Evolutionary conservation across 495 filamentous ascomycete genomes (phyloP).

Genomic region (Ascodesmis nigricans): DNA sequence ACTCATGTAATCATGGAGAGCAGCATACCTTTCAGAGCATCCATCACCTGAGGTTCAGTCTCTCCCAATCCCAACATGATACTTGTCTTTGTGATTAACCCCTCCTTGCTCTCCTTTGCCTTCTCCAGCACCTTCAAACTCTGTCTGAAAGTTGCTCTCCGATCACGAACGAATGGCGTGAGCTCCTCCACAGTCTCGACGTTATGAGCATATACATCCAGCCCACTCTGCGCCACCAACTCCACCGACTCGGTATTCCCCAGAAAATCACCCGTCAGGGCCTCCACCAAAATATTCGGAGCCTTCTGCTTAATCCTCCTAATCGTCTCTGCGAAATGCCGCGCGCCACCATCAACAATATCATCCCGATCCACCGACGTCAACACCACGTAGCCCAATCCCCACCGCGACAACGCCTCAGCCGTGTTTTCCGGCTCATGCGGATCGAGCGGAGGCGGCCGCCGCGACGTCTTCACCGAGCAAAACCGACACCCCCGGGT

Average conservation of each 20-base stretch:
- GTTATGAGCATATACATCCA: slow-evolving; percentile 95
- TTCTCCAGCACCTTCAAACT: slow-evolving; percentile 57
- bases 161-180: slow-evolving; percentile 74
- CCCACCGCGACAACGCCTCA: slow-evolving; percentile 81
- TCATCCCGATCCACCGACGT: slow-evolving; percentile 90
- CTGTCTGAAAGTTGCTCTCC: slow-evolving; percentile 73
- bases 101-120: slow-evolving; percentile 51
- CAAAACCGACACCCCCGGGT: slow-evolving; percentile 95
- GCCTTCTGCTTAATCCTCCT: slow-evolving; percentile 80
- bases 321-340: slow-evolving; percentile 87
- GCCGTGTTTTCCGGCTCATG: slow-evolving; percentile 95
- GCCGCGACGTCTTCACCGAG: slow-evolving; percentile 68
- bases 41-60: slow-evolving; percentile 69
- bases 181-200: slow-evolving; percentile 84
- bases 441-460: slow-evolving; percentile 64
- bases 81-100: slow-evolving; percentile 86
- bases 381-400: slow-evolving; percentile 83
- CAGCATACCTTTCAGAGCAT: slow-evolving; percentile 41
- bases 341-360: slow-evolving; percentile 64
- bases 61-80: slow-evolving; percentile 93
- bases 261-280: slow-evolving; percentile 71
- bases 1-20: background rate
- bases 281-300: slow-evolving; percentile 75
- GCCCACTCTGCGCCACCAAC: slow-evolving; percentile 59
- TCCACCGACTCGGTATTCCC: slow-evolving; percentile 67